Evolutionary conservation across 148 eudicot species (phyloP).

Genomic region (Amaranthus palmeri): DNA sequence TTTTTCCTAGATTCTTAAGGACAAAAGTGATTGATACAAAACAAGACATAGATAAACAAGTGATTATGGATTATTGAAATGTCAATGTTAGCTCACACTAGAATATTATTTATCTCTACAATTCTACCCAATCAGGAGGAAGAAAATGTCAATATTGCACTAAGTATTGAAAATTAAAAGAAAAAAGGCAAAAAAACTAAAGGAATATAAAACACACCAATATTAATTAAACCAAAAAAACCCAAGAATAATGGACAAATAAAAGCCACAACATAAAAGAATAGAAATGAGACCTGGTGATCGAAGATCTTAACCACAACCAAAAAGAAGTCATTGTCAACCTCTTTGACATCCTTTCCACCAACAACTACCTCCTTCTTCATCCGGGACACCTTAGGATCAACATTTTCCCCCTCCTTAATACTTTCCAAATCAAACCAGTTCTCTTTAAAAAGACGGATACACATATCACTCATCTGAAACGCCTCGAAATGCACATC

Average conservation of each 20-base stretch:
- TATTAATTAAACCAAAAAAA: background rate
- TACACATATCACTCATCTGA: constrained; percentile 97
- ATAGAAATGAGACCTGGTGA: constrained; percentile 64
- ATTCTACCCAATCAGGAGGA: background rate
- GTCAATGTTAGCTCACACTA: too few relatives aligned
- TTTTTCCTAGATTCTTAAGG: too few relatives aligned
- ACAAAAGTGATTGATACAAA: too few relatives aligned
- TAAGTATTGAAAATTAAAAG: too few relatives aligned
- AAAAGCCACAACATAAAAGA: background rate
- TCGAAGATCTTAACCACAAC: constrained; percentile 83
- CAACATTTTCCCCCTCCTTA: constrained; percentile 45
- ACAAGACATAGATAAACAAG: too few relatives aligned
- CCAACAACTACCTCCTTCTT: constrained; percentile 95
- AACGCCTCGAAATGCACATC: constrained; percentile 98
- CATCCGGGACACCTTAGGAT: constrained; percentile 87
- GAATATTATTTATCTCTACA: too few relatives aligned
- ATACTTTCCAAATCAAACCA: constrained; percentile 62
- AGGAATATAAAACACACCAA: too few relatives aligned
- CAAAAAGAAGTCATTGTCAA: constrained; percentile 95
- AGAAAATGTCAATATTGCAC: background rate
- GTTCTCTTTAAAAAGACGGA: constrained; percentile 78
- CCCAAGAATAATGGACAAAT: background rate
- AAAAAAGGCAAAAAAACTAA: too few relatives aligned
- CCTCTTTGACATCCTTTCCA: constrained; percentile 79
- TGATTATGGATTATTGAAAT: too few relatives aligned